Percentiles rank a stretch among this genome's conserved stretches.
phyloP scores from a whole-genome alignment of 257 asterid species.

The Jasminum sambac region DNA sequence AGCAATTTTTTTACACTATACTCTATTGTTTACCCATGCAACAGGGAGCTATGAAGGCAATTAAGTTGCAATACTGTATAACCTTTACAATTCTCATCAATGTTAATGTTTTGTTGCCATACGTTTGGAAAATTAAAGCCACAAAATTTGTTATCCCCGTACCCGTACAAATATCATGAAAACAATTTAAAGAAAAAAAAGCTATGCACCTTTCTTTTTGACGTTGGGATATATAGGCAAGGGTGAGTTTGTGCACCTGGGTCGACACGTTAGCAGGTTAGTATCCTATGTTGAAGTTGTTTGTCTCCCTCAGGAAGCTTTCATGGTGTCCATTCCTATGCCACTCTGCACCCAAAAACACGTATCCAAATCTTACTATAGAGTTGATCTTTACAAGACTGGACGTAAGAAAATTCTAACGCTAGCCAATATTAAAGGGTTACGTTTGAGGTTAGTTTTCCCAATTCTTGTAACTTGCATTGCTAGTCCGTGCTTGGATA shows the following conservation, averaged over 20 bases:
- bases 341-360: conserved; percentile 28
- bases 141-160: neutral
- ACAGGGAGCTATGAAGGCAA: neutral
- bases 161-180: neutral
- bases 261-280: neutral
- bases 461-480: too few species aligned
- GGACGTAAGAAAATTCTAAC: too few species aligned
- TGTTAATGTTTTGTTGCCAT: neutral
- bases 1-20: neutral
- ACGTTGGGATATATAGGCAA: neutral
- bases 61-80: neutral
- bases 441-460: too few species aligned
- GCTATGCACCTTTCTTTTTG: neutral
- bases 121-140: neutral
- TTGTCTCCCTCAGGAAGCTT: conserved; percentile 33
- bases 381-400: too few species aligned
- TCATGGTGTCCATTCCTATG: conserved; percentile 47
- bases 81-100: neutral
- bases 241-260: neutral
- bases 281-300: neutral
- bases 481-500: neutral
- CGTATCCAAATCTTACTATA: neutral
- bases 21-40: neutral
- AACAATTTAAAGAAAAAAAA: neutral
- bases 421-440: too few species aligned